Evolutionary conservation across 768 basidiomycete genomes (phyloP).

Genomic region (Lentinula lateritia): DNA sequence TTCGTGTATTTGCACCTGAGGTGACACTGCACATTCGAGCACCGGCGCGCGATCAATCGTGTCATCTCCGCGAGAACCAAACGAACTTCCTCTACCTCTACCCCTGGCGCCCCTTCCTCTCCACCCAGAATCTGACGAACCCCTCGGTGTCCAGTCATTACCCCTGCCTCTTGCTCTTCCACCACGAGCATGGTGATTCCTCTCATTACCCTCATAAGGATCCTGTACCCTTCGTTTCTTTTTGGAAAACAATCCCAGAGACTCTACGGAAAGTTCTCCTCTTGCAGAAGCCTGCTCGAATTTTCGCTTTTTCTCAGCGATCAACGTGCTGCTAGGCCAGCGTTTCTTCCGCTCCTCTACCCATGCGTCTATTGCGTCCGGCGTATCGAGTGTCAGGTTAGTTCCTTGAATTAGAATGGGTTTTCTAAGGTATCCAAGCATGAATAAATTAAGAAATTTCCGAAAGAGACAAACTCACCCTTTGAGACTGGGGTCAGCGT

Average conservation of each 20-base stretch:
- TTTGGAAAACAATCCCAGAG: constrained; percentile 30
- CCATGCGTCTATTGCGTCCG: constrained; percentile 81
- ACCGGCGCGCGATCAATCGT: neutral
- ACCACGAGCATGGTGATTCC: constrained; percentile 12
- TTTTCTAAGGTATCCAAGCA: constrained; percentile 41
- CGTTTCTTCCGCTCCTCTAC: constrained; percentile 82
- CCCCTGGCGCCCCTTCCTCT: constrained; percentile 20
- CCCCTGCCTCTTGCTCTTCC: constrained; percentile 27
- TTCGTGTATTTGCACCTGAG: neutral
- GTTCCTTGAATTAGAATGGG: constrained; percentile 76
- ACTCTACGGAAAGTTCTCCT: constrained; percentile 60
- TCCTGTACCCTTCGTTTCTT: constrained; percentile 35
- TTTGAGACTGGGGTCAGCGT: constrained; percentile 76
- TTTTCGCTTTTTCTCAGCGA: constrained; percentile 80
- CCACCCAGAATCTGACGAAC: constrained; percentile 22
- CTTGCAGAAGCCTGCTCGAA: constrained; percentile 73
- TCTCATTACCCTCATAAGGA: constrained; percentile 2
- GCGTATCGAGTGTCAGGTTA: constrained; percentile 67
- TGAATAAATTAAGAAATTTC: constrained; percentile 4
- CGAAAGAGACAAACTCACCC: constrained; percentile 41
- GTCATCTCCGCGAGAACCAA: neutral
- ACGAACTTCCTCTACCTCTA: neutral
- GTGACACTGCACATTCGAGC: neutral
- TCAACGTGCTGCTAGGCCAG: constrained; percentile 67
- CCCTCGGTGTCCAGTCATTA: constrained; percentile 20